Conservation (phyloP, 2,329 filamentous ascomycete species). For the Calonectria ilicicola region DNA sequence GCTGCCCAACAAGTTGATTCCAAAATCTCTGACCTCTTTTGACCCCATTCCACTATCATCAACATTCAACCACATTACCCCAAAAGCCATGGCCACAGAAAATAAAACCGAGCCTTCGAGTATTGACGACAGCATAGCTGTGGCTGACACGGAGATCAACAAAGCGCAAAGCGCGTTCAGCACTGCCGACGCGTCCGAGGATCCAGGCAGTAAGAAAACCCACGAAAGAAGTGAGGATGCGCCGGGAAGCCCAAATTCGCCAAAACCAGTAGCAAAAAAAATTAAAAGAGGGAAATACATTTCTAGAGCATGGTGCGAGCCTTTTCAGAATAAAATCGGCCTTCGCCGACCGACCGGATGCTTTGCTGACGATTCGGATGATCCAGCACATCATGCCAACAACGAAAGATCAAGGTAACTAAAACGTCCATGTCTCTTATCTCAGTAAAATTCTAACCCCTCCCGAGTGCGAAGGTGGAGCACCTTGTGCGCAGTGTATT, state of each 20-base stretch:
- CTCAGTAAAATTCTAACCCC: not conserved
- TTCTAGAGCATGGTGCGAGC: constrained; percentile 31
- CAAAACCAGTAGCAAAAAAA: constrained; percentile 25
- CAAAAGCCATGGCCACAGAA: not conserved
- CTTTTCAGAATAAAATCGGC: not conserved
- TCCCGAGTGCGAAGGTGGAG: constrained; percentile 30
- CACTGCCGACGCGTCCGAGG: not conserved
- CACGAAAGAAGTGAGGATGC: not conserved
- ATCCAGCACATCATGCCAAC: constrained; percentile 33
- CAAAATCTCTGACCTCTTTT: not conserved
- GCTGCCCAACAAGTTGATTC: not conserved
- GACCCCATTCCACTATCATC: not conserved
- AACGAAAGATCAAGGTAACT: constrained; percentile 34
- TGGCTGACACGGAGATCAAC: not conserved
- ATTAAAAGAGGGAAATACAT: constrained; percentile 36
- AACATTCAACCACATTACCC: not conserved
- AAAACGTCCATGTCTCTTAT: not conserved
- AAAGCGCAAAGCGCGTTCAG: not conserved
- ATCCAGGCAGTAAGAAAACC: not conserved
- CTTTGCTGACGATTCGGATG: not conserved
- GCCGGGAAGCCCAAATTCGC: not conserved
- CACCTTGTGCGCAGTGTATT: constrained; percentile 29
- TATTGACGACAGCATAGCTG: not conserved
- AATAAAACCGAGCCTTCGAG: not conserved
- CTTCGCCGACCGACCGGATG: not conserved